Evolutionary conservation across 202 grass and related monocot species (phyloP).

Genomic region (Schoenoplectus triqueter): DNA sequence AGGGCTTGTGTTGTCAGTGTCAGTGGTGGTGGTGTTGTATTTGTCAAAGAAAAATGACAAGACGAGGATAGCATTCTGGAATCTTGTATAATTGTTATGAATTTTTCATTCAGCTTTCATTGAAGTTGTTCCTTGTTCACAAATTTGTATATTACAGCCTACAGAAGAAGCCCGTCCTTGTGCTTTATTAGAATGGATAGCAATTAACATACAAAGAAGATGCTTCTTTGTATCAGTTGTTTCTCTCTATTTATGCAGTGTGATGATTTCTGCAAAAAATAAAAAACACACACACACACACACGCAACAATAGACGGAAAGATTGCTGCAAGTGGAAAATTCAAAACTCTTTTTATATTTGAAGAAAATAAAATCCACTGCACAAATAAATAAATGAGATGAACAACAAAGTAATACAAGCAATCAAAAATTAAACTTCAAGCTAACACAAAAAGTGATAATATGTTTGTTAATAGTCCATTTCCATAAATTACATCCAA

Average conservation of each 20-base stretch:
- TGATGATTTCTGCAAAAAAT: not conserved
- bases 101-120: not conserved
- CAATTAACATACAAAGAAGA: not conserved
- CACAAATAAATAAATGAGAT: not conserved
- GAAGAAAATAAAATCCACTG: not conserved
- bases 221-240: not conserved
- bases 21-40: no score
- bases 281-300: not conserved
- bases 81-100: not conserved
- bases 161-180: not conserved
- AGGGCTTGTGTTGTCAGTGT: no score
- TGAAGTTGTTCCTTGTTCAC: not conserved
- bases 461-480: not conserved
- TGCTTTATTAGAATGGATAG: conserved; percentile 16
- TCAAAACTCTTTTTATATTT: not conserved
- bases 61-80: not conserved
- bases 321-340: not conserved
- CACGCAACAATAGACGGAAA: not conserved
- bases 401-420: not conserved
- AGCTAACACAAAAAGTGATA: not conserved
- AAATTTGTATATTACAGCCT: not conserved
- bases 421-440: not conserved
- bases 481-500: not conserved
- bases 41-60: not conserved
- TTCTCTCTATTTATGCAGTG: not conserved